Base-by-base conservation (phyloP, 306 rosid genomes). In the Castanea mollissima region DNA sequence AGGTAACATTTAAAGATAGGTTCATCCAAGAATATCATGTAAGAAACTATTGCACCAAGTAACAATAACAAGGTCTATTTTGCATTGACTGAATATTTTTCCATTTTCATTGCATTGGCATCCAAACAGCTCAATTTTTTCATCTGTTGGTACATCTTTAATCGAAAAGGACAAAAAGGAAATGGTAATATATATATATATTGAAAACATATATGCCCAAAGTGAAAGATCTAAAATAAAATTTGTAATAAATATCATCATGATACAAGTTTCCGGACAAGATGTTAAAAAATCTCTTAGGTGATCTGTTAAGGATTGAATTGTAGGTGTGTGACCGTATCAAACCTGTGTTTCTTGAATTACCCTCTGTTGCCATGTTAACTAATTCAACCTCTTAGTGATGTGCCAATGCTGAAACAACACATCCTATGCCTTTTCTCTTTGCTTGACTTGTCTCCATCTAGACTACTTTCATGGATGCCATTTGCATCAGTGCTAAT, bases 361-460 rank as follows among this genome's bases (percentile, higher is more conserved):
- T 76, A 74, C 68, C 74, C 31, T 63, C 35, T 18, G 13, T 6
- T 6, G 32, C 46, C 44, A 6, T 31, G 7, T 64, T 46, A 15
- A 64, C 13, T 14, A 31, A 31, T 2, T 19, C 23, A 18, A 18
- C 52, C 3, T 67, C 29, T 49, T 12, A 12, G 5, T 49, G 54
- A 49, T 13, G 54, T 49, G 54, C 54, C 13, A 34, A 20, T 2
- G 18, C 27, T 63, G 67, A 87, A 83, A 79, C 94, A 85, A 65
- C 81, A 88, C 64, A 76, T 67, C 11, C 74, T 1, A 41, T 14
- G 76, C 58, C 55, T 89, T 80, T 55, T 78, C 62, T 18, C 75
- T 80, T 65, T 59, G 77, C 77, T 60, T 1, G 73, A 29, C 73
- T 60, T 80, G 79, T 77, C 87, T 59, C 58, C 63, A 46, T 70